Evolutionary conservation across 2,329 filamentous ascomycete genomes (phyloP), one percentile per base, ranked within the genome.

Genomic region (Zalaria sp.): DNA sequence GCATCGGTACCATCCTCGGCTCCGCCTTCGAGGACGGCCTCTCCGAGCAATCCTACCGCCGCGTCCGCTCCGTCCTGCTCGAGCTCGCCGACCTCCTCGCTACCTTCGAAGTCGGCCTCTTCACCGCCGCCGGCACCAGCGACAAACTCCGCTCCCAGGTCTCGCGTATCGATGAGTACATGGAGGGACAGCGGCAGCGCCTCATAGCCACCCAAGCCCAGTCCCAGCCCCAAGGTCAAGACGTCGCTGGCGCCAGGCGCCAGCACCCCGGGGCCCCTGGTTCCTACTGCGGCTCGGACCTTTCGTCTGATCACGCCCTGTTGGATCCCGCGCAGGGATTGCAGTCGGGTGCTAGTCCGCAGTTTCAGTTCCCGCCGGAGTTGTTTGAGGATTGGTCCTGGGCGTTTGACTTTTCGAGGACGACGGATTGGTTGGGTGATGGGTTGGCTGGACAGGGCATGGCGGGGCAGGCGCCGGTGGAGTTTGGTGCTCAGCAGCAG

Each of bases 1-100:
- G 66, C 9, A 69, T 71, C 35, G 69, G 68, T 4, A 58, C 61
- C 2, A 68, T 72, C 38, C 58, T 72, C n/a, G 65, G 64, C 18
- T 63, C 61, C 4, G 64, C 67, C 27, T 62, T 71, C 46, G 66
- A 66, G 43, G 60, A 61, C 5, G 57, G 57, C 25, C 47, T 69
- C n/a, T 63, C 58, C 26, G 64, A 67, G 46, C 52, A 52, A 28
- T 59, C 57, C 2, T 69, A 68, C 46, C 53, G 57, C 27, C 55
- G 60, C 28, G 61, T 69, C 27, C 57, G 66, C 32, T 53, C 53
- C 11, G 55, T 68, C 11, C 51, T 70, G 48, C 55, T 64, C 3
- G 57, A 59, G 40, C 61, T 71, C 52, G 67, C 65, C 10, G 60
- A 67, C 41, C 58, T 71, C 1, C 58, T 71, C 7, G 57, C 61